These are phyloP conservation scores for Sistotremastrum suecicum DNA, from an alignment of 768 basidiomycete species.

Conservation along the genomic window DNA sequence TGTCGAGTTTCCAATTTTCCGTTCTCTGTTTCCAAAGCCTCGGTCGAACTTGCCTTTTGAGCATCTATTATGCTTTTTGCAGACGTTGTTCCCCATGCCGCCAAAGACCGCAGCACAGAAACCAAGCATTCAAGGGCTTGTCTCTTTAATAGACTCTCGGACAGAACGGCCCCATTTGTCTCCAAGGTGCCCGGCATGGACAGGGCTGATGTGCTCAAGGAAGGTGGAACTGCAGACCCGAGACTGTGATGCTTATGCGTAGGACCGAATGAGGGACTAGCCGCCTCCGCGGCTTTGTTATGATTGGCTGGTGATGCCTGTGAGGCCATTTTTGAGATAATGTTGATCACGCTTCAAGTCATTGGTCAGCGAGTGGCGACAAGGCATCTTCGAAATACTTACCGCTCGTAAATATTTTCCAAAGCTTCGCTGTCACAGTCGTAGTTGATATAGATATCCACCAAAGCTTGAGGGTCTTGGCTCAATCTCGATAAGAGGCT, in stretches of 20 bases:
- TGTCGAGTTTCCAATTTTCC: slow-evolving; percentile 32
- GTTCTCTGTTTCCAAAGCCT: slow-evolving; percentile 28
- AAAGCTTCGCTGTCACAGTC: slow-evolving; percentile 91
- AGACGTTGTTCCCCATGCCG: slow-evolving; percentile 71
- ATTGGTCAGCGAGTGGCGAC: neutral
- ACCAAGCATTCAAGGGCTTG: slow-evolving; percentile 95
- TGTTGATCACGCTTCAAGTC: slow-evolving; percentile 66
- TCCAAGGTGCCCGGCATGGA: slow-evolving; percentile 55
- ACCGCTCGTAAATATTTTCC: slow-evolving; percentile 98
- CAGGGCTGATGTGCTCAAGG: slow-evolving; percentile 51
- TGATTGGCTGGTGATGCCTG: slow-evolving; percentile 32
- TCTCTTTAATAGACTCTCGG: slow-evolving; percentile 73
- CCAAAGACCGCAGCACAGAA: slow-evolving; percentile 76
- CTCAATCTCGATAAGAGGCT: slow-evolving; percentile 79
- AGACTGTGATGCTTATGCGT: slow-evolving; percentile 29
- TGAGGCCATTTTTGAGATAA: slow-evolving; percentile 84
- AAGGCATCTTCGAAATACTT: slow-evolving; percentile 14
- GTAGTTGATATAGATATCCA: slow-evolving; percentile 98
- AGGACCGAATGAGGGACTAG: slow-evolving; percentile 46
- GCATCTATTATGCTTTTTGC: slow-evolving; percentile 22
- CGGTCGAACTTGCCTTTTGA: no score
- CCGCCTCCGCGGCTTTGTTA: slow-evolving; percentile 39
- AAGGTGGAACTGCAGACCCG: slow-evolving; percentile 35
- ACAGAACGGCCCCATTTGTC: slow-evolving; percentile 49
- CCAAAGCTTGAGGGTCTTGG: slow-evolving; percentile 93